Evolutionary conservation across 306 rosid genomes (phyloP).

Genomic region (Hippophae gyantsensis): DNA sequence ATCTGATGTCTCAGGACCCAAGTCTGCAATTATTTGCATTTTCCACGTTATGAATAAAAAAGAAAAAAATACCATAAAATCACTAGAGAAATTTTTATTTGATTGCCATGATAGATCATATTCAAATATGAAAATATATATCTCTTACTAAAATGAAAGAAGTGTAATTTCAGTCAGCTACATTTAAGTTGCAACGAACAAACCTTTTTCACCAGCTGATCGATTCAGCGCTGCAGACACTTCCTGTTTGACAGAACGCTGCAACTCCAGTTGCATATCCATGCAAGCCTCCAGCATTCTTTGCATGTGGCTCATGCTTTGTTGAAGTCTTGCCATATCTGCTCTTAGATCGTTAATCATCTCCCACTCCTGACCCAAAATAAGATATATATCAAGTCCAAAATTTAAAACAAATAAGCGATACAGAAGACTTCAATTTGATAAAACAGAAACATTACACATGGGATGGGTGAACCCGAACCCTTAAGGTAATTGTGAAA

Average conservation of each 20-base stretch:
- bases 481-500: too few relatives aligned
- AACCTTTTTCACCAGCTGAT: conserved; percentile 77
- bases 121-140: not conserved
- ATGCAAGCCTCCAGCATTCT: conserved; percentile 99
- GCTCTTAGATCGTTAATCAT: conserved; percentile 82
- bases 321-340: conserved; percentile 97
- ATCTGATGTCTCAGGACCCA: conserved; percentile 76
- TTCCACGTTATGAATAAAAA: not conserved
- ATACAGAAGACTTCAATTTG: not conserved
- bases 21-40: conserved; percentile 38
- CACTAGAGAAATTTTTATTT: not conserved
- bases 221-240: conserved; percentile 95
- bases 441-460: not conserved
- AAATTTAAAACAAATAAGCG: not conserved
- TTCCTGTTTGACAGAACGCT: conserved; percentile 98
- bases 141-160: too few relatives aligned
- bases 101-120: not conserved
- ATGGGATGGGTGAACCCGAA: not conserved
- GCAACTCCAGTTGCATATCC: conserved; percentile 99
- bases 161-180: not conserved
- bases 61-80: not conserved
- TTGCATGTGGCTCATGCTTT: conserved; percentile 99
- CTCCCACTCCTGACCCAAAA: conserved; percentile 83
- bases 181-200: not conserved
- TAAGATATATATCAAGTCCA: conserved; percentile 14